Evolutionary conservation across 192 early-diverging fungal genomes (phyloP), one percentile per base, ranked within the genome.

Genomic region (Podila epicladia): DNA sequence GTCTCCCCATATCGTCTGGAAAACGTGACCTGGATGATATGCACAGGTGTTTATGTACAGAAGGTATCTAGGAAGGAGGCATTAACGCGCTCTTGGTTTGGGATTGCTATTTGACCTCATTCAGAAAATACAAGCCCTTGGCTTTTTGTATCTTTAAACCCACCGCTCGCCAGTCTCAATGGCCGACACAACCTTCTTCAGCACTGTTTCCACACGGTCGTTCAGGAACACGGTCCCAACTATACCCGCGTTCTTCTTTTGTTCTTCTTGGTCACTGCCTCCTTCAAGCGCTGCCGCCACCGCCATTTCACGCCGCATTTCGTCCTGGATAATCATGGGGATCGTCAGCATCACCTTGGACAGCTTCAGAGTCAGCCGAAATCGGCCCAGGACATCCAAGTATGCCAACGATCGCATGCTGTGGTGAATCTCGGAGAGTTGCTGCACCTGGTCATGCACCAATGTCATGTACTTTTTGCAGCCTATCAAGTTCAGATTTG

Each of bases 381-480:
- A 80, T 28, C 89, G 85, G 29, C 89, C 75, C 72, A 88, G 80
- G 17, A 90, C 74, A 57, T 87, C 87, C 49, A 90, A 84, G 45
- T 88, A 90, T 12, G 87, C 87, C 37, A 90, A 66, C 7, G 82
- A 72, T 19, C 89, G 82, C 64, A 90, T 67, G 65, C 86, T 78
- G 51, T 90, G 87, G 69, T 90, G 87, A 41, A 88, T 66, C 20
- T 90, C 89, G 8, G 87, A 88, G 13, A 90, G 64, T 26, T 85
- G 83, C 58, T 88, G 85, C 1, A 90, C 72, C 31, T 90, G 86
- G 67, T 87, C 88, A 60, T 88, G 89, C 2, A 88, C 85, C 32
- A 90, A 71, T 60, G 87, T 86, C 67, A 88, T 82, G 50, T 90
- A 90, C 60, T 90, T 88, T 55, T 88, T 85, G 35, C 86, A 86